A percentile compares a stretch with the other conserved stretches of the same genome.
Conservation (phyloP, 805 yeast genomes). For the Pichia insulana region DNA sequence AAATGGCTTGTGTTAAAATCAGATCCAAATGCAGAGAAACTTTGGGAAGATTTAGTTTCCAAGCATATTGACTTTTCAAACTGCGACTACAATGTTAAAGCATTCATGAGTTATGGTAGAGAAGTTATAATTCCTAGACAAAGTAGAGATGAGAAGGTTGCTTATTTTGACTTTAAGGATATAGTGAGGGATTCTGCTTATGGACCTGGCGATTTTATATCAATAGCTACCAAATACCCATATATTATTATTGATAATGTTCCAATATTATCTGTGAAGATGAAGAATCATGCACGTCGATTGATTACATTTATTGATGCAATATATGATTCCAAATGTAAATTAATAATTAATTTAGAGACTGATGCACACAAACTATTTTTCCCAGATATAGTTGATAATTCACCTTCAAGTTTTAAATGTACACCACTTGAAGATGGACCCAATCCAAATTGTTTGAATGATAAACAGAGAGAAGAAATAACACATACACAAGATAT, state of each 20-base stretch:
- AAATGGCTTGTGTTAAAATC: conserved; percentile 30
- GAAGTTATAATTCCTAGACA: conserved; percentile 36
- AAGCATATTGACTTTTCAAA: conserved; percentile 9
- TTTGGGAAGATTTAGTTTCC: conserved; percentile 31
- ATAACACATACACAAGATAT: conserved; percentile 5
- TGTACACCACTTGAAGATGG: conserved; percentile 14
- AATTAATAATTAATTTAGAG: conserved; percentile 44
- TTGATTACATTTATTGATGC: conserved; percentile 64
- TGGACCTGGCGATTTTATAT: conserved; percentile 64
- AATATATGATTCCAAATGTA: conserved; percentile 57
- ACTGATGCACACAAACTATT: conserved; percentile 45
- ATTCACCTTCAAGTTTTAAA: conserved; percentile 7
- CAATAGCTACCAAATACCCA: conserved; percentile 51
- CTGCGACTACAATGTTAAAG: conserved; percentile 12
- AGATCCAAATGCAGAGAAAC: conserved; percentile 20
- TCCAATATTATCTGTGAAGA: conserved; percentile 46
- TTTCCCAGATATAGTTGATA: conserved; percentile 43
- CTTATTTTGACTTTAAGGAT: conserved; percentile 38
- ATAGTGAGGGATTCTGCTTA: conserved; percentile 44
- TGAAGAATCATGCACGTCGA: conserved; percentile 61
- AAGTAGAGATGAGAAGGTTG: conserved; percentile 32
- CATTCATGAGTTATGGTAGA: conserved; percentile 50
- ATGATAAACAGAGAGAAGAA: conserved; percentile 2
- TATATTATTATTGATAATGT: conserved; percentile 52
- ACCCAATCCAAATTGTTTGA: conserved; percentile 7